Conservation (phyloP, 1,284 basidiomycete species). For the Ganoderma resinaceum region DNA sequence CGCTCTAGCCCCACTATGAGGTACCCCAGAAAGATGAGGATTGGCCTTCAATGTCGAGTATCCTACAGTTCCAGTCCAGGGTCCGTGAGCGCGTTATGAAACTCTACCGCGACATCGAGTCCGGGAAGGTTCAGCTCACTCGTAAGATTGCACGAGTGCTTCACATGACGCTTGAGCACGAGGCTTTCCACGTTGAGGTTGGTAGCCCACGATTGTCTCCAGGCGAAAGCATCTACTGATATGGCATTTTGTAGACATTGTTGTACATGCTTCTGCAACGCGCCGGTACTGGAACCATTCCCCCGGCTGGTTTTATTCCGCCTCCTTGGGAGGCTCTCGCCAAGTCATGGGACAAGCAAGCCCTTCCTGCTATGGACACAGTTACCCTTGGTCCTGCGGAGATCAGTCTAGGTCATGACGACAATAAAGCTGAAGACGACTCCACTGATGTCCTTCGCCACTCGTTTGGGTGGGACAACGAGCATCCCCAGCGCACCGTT, state of each 20-base stretch:
- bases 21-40: slow-evolving; percentile 85
- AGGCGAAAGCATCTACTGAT: not conserved
- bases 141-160: slow-evolving; percentile 80
- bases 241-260: slow-evolving; percentile 64
- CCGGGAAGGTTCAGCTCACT: slow-evolving; percentile 63
- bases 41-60: slow-evolving; percentile 83
- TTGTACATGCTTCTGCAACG: slow-evolving; percentile 94
- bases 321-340: slow-evolving; percentile 83
- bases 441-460: slow-evolving; percentile 56
- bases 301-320: slow-evolving; percentile 76
- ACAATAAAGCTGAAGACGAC: slow-evolving; percentile 78
- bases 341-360: slow-evolving; percentile 65
- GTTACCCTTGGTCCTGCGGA: slow-evolving; percentile 67
- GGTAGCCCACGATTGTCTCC: slow-evolving; percentile 9
- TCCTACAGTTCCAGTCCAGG: slow-evolving; percentile 80
- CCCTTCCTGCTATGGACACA: slow-evolving; percentile 48
- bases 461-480: slow-evolving; percentile 97
- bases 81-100: slow-evolving; percentile 76
- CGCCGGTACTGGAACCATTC: slow-evolving; percentile 76
- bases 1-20: slow-evolving; percentile 80
- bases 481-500: slow-evolving; percentile 74
- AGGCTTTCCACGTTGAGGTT: slow-evolving; percentile 84
- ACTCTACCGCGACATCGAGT: slow-evolving; percentile 77
- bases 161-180: slow-evolving; percentile 92
- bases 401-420: slow-evolving; percentile 85